A percentile compares a stretch with the other conserved stretches of the same genome.
Conservation (phyloP, 2,329 filamentous ascomycete genomes). For the Keithomyces neogunnii region DNA sequence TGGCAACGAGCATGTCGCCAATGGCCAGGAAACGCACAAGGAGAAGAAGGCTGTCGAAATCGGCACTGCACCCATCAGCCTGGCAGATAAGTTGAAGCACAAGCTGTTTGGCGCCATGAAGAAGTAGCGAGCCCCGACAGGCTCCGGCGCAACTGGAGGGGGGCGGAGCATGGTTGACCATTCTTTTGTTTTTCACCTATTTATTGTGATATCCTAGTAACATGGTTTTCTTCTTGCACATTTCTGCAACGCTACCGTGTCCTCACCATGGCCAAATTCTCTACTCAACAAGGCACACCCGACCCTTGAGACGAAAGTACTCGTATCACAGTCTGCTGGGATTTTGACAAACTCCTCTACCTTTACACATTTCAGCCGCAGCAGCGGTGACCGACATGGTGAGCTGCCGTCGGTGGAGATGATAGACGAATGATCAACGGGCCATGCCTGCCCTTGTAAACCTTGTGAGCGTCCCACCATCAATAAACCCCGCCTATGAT, state of each 20-base stretch:
- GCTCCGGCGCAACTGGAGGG: too few species aligned
- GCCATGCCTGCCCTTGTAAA: neutral
- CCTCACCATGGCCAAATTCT: too few species aligned
- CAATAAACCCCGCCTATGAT: neutral
- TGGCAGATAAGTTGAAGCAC: slow-evolving; percentile 50
- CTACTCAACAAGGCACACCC: too few species aligned
- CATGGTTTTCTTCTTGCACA: neutral
- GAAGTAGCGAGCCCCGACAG: slow-evolving; percentile 23
- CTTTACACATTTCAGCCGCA: neutral
- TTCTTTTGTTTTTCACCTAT: neutral
- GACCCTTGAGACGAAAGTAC: too few species aligned
- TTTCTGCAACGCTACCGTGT: too few species aligned
- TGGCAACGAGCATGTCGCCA: slow-evolving; percentile 42
- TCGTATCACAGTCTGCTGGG: too few species aligned
- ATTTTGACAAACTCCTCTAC: neutral
- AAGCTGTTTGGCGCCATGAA: slow-evolving; percentile 44
- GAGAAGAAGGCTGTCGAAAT: slow-evolving; percentile 17
- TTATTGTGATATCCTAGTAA: neutral
- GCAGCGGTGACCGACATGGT: neutral
- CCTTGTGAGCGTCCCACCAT: neutral
- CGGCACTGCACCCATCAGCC: slow-evolving; percentile 26
- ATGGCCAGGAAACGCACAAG: slow-evolving; percentile 20
- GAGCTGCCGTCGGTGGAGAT: neutral
- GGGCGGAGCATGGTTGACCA: too few species aligned
- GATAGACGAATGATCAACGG: neutral